A percentile compares a stretch with the other conserved stretches of the same genome.
Evolutionary conservation across 345 rosid species (phyloP).

Genomic region (Pseudoturritis turrita): DNA sequence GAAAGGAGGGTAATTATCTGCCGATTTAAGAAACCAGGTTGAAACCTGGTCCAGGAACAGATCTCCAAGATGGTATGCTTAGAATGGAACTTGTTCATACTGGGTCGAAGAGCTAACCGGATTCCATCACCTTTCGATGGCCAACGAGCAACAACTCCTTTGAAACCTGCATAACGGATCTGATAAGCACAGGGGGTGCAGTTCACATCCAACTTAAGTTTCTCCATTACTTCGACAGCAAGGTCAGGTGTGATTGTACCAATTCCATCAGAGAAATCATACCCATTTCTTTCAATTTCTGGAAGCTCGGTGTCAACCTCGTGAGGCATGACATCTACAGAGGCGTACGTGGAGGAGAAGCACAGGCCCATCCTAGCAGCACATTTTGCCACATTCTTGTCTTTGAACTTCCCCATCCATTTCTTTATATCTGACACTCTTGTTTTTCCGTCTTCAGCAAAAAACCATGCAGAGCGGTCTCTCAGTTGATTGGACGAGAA

Average conservation of each 20-base stretch:
- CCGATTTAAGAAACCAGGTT: slow-evolving; percentile 89
- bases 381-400: slow-evolving; percentile 69
- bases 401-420: slow-evolving; percentile 85
- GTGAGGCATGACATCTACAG: slow-evolving; percentile 56
- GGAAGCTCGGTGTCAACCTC: slow-evolving; percentile 51
- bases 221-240: slow-evolving; percentile 64
- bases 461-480: slow-evolving; percentile 93
- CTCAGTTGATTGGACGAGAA: slow-evolving; percentile 92
- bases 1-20: slow-evolving; percentile 81
- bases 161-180: slow-evolving; percentile 87
- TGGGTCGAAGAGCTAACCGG: slow-evolving; percentile 59
- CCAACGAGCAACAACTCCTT: slow-evolving; percentile 95
- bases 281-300: slow-evolving; percentile 54
- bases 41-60: slow-evolving; percentile 88
- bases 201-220: slow-evolving; percentile 48
- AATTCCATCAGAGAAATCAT: slow-evolving; percentile 85
- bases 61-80: slow-evolving; percentile 69
- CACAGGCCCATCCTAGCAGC: slow-evolving; percentile 96
- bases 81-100: slow-evolving; percentile 75
- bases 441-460: slow-evolving; percentile 59
- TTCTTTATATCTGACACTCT: slow-evolving; percentile 38
- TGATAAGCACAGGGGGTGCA: slow-evolving; percentile 78
- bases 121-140: slow-evolving; percentile 57
- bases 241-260: slow-evolving; percentile 83
- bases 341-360: slow-evolving; percentile 92